Base-by-base conservation (phyloP, 2,329 filamentous ascomycete species). In the Pseudocercospora fuligena region DNA sequence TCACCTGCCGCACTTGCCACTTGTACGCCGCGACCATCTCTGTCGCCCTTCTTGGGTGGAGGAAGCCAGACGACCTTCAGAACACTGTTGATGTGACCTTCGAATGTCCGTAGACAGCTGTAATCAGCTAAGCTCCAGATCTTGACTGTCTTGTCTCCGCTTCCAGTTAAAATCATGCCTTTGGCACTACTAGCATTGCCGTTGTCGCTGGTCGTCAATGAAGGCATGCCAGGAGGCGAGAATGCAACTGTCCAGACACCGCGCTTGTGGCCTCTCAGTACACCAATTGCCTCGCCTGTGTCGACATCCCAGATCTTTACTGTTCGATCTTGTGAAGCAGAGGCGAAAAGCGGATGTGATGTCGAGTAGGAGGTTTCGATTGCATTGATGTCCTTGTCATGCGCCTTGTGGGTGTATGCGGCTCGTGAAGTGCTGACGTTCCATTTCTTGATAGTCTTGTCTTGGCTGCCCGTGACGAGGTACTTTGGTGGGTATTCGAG, bases 311-410 rank as follows among this genome's bases (percentile, higher is more conserved):
- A 99, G 66, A 99, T 95, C 82, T 98, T 99, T 72, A 98, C 93
- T 0, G 93, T 96, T 72, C 93, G 92, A 78, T 99, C 95, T 80
- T 99, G 95, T 5, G 94, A 98, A 31, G 95, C 94, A 0, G 95
- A 97, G 2, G 94, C 96, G 76, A 99, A 98, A 0, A 97, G 81
- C n/a, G 89, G 87, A 4, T 88, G 88, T 1, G 87, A 85, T 23
- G 89, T 86, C 70, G 93, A 92, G 61, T 74, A 73, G 6, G 76
- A 78, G 11, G 95, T 85, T 70, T 96, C 93, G 60, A 99, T 87
- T 2, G 95, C 93, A 74, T 99, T 99, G 80, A 99, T 99, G 72
- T 99, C 95, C 78, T 99, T 99, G 76, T 99, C 95, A 80, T 99
- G 95, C 0, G 95, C 95, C 79, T 97, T 97, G 64, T 95, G 88